phyloP scores from a whole-genome alignment of 2,329 filamentous ascomycete species.

The Calonectria honghensis region DNA sequence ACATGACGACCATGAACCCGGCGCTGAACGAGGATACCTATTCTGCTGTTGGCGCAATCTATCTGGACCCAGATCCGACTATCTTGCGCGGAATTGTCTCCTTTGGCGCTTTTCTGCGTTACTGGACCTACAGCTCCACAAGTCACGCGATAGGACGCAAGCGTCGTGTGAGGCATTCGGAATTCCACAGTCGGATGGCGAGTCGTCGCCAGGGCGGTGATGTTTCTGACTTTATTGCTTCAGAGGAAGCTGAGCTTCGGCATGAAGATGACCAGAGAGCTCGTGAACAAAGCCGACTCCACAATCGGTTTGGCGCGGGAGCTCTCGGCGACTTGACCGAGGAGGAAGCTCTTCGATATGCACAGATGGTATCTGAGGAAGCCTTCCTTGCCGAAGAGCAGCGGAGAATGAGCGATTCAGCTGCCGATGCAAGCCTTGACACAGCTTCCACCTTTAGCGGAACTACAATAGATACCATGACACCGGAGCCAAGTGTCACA shows the following conservation, averaged over 20 bases:
- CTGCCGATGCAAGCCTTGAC: slow-evolving; percentile 68
- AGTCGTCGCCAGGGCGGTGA: slow-evolving; percentile 78
- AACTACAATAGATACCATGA: slow-evolving; percentile 67
- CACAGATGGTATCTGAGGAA: slow-evolving; percentile 80
- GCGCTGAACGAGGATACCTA: slow-evolving; percentile 82
- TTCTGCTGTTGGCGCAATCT: slow-evolving; percentile 88
- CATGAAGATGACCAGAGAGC: slow-evolving; percentile 80
- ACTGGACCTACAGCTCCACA: slow-evolving; percentile 94
- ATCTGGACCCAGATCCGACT: slow-evolving; percentile 90
- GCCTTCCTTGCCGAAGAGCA: slow-evolving; percentile 74
- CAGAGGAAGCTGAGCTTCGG: slow-evolving; percentile 88
- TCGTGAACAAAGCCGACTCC: slow-evolving; percentile 82
- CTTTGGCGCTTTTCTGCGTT: slow-evolving; percentile 89
- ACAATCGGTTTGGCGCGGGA: slow-evolving; percentile 88
- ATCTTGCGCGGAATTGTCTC: slow-evolving; percentile 90
- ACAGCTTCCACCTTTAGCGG: slow-evolving; percentile 65
- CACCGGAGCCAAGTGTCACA: slow-evolving; percentile 72
- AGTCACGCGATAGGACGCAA: slow-evolving; percentile 86
- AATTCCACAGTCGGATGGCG: slow-evolving; percentile 70
- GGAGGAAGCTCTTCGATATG: slow-evolving; percentile 79
- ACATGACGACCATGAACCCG: slow-evolving; percentile 73
- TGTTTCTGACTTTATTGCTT: slow-evolving; percentile 87
- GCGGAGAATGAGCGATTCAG: slow-evolving; percentile 71
- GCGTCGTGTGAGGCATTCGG: slow-evolving; percentile 83
- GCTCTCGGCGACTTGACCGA: slow-evolving; percentile 78